Percentiles rank a stretch among this genome's conserved stretches.
Conservation (phyloP, 352 stramenopile species). For the Phytophthora capsici region DNA sequence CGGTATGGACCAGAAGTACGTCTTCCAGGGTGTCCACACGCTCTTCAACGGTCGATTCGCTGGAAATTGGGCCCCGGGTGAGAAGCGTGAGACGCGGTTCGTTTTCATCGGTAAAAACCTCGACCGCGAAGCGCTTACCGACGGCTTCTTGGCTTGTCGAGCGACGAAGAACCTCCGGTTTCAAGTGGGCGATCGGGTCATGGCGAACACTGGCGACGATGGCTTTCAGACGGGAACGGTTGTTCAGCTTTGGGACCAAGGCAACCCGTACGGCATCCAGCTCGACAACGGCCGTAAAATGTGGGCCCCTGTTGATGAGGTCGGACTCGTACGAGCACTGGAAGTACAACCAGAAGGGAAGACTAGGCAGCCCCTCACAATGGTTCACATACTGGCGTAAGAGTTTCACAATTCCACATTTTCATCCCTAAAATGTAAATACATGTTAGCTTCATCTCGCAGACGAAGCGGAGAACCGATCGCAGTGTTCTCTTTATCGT, state of each 20-base stretch:
- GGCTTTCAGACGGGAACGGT: constrained; percentile 49
- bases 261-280: constrained; percentile 57
- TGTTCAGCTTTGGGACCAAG: constrained; percentile 57
- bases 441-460: neutral
- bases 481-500: constrained; percentile 11
- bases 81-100: constrained; percentile 90
- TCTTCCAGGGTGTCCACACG: constrained; percentile 97
- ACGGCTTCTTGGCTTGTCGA: constrained; percentile 53
- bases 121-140: constrained; percentile 61
- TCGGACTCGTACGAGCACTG: constrained; percentile 39
- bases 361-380: constrained; percentile 19
- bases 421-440: neutral
- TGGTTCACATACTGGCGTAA: constrained; percentile 37
- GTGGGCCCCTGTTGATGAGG: constrained; percentile 53
- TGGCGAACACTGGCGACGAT: constrained; percentile 42
- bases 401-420: neutral
- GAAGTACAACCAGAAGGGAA: constrained; percentile 19
- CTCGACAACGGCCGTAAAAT: constrained; percentile 46
- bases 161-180: constrained; percentile 45
- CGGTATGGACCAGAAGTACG: constrained; percentile 93
- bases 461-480: constrained; percentile 27
- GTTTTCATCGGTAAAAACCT: constrained; percentile 96
- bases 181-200: constrained; percentile 47
- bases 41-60: constrained; percentile 94
- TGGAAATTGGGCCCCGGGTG: constrained; percentile 82